Evolutionary conservation across 2,329 filamentous ascomycete species (phyloP), one percentile per base, ranked within the genome.

Genomic region (Fusarium equiseti): DNA sequence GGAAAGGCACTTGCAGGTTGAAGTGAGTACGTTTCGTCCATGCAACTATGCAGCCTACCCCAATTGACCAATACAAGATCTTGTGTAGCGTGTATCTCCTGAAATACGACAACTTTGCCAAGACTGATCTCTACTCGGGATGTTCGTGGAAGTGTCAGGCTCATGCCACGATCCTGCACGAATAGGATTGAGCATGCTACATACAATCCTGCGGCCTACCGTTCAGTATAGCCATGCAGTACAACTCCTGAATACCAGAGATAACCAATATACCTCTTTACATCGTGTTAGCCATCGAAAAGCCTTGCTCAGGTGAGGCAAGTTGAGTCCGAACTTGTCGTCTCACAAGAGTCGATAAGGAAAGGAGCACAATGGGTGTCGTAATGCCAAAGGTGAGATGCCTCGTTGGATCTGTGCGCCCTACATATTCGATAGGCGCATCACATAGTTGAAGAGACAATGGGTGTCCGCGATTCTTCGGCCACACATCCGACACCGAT

Each of bases 1-100:
- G 83, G 81, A 55, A 91, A 87, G 80, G 91, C 91, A 18, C 77
- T 94, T 68, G 80, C 71, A 12, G 59, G 64, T 45, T 74, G 62
- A 59, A 59, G 13, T 26, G 26, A 45, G 16, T 42, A 59, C 31
- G 22, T 46, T 58, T 31, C 35, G 26, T 15, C 27, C 42, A 49
- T 29, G 27, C n/a, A 50, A 40, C 15, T 31, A 45, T 52, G 15
- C 54, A 54, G 42, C 26, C 38, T 27, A 43, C 27, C 11, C 20
- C 35, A 53, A 27, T 32, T 53, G 49, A 42, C 38, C 35, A 63
- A 56, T 27, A 31, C 27, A 22, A 53, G 29, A 49, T 46, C 31
- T 46, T 24, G 20, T 26, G n/a, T 9, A 26, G 45, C 16, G n/a
- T 29, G 44, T 29, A 57, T 29, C 51, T 35, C 44, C 31, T 26